Conservation (phyloP, 768 basidiomycete species). For the Rhodotorula sphaerocarpa region DNA sequence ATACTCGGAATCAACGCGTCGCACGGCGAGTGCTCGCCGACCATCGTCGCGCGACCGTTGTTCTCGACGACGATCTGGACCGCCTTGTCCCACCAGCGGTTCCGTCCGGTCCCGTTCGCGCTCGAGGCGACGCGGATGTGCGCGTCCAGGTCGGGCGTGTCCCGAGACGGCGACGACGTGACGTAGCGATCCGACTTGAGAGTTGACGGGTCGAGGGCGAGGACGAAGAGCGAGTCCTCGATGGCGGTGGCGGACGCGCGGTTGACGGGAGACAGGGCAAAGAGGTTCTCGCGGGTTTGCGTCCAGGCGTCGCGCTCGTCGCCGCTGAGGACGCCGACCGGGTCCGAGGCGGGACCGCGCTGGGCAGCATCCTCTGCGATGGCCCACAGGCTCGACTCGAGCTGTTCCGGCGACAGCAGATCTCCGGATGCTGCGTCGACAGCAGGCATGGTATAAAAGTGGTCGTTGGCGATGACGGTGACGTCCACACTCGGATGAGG, state of each 20-base stretch:
- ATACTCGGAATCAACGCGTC: conserved; percentile 86
- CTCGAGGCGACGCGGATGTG: conserved; percentile 68
- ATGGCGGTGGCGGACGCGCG: conserved; percentile 55
- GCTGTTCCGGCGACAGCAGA: conserved; percentile 50
- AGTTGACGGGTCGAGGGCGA: conserved; percentile 72
- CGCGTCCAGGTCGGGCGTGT: conserved; percentile 52
- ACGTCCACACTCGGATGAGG: conserved; percentile 52
- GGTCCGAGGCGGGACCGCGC: conserved; percentile 45
- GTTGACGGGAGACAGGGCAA: conserved; percentile 63
- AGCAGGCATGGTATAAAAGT: conserved; percentile 68
- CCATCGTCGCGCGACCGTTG: conserved; percentile 71
- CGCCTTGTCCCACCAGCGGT: conserved; percentile 86
- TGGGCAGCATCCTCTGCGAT: conserved; percentile 55
- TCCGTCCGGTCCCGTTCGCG: conserved; percentile 55
- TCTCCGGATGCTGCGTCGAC: conserved; percentile 48
- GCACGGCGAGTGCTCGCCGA: conserved; percentile 82
- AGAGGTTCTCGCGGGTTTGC: conserved; percentile 60
- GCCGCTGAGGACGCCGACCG: conserved; percentile 64
- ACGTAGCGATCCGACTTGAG: conserved; percentile 41
- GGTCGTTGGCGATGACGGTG: conserved; percentile 64
- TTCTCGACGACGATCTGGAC: conserved; percentile 74
- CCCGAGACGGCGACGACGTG: conserved; percentile 16
- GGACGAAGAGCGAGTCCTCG: conserved; percentile 64
- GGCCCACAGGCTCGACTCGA: conserved; percentile 50
- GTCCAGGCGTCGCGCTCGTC: conserved; percentile 79